A percentile compares a stretch with the other conserved stretches of the same genome.
phyloP scores from a whole-genome alignment of 129 eudicot species.

The Sambucus nigra region DNA sequence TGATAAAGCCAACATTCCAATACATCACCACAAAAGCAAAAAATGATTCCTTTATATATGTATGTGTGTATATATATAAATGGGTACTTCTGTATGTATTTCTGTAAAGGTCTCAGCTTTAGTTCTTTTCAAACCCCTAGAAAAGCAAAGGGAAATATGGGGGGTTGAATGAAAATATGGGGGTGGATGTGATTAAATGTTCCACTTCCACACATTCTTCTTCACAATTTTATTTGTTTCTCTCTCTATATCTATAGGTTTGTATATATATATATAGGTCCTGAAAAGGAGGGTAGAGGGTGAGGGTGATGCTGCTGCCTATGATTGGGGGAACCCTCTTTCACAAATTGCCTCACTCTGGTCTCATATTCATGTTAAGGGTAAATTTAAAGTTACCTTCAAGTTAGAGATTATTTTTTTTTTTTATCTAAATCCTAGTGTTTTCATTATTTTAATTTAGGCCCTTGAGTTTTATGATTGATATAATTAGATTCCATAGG shows the following conservation, averaged over 20 bases:
- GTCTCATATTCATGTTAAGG: neutral
- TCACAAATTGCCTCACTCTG: constrained; percentile 6
- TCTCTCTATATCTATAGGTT: neutral
- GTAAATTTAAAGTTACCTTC: too few relatives aligned
- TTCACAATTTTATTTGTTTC: neutral
- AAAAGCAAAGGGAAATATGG: neutral
- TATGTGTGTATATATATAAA: neutral
- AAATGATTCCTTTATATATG: constrained; percentile 19
- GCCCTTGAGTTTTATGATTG: too few relatives aligned
- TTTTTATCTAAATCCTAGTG: too few relatives aligned
- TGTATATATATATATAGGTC: constrained; percentile 3
- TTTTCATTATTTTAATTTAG: too few relatives aligned
- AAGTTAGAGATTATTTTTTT: too few relatives aligned
- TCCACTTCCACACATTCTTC: constrained; percentile 1
- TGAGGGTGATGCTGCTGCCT: constrained; percentile 20
- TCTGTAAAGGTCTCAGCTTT: constrained; percentile 8
- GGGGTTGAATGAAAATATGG: constrained; percentile 12
- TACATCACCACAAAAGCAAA: constrained; percentile 9
- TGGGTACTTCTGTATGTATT: constrained; percentile 1
- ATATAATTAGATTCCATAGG: too few relatives aligned
- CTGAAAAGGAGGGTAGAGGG: constrained; percentile 19
- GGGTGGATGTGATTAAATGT: constrained; percentile 37
- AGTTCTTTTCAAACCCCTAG: neutral
- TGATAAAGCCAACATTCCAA: constrained; percentile 23
- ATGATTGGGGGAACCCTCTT: constrained; percentile 24